Conservation (phyloP, 2,329 filamentous ascomycete species). For the Talaromyces sp. region DNA sequence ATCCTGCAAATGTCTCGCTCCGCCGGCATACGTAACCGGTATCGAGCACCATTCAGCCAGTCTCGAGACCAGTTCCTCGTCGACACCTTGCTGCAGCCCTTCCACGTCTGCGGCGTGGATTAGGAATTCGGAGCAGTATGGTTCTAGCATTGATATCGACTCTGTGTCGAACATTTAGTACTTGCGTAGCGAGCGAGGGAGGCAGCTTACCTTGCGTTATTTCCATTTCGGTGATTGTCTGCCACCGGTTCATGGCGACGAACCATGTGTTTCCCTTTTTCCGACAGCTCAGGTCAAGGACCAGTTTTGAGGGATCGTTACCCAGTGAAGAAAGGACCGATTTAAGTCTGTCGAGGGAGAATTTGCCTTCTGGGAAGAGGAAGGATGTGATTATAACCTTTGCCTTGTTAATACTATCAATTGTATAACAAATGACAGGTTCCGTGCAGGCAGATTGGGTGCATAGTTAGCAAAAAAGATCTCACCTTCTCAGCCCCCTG, state of each 20-base stretch:
- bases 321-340: conserved; percentile 70
- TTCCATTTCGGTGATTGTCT: conserved; percentile 95
- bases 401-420: not conserved
- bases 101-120: conserved; percentile 98
- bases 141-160: conserved; percentile 76
- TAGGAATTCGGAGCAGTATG: conserved; percentile 93
- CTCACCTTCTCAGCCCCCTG: conserved; percentile 81
- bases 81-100: conserved; percentile 86
- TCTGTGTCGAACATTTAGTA: conserved; percentile 51
- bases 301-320: conserved; percentile 74
- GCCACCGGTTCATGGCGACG: conserved; percentile 99
- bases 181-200: not conserved
- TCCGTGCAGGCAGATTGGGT: not conserved
- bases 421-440: not conserved
- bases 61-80: conserved; percentile 74
- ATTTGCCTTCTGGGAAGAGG: conserved; percentile 80
- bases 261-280: conserved; percentile 76
- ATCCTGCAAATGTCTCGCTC: conserved; percentile 79
- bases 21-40: conserved; percentile 94
- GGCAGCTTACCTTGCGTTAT: conserved; percentile 78
- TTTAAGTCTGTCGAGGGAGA: conserved; percentile 74
- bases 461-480: not conserved
- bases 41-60: conserved; percentile 85
- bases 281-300: conserved; percentile 93
- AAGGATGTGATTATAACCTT: conserved; percentile 97